A percentile compares a stretch with the other conserved stretches of the same genome.
Conservation (phyloP, 140 eudicot genomes). For the Oenanthe javanica region DNA sequence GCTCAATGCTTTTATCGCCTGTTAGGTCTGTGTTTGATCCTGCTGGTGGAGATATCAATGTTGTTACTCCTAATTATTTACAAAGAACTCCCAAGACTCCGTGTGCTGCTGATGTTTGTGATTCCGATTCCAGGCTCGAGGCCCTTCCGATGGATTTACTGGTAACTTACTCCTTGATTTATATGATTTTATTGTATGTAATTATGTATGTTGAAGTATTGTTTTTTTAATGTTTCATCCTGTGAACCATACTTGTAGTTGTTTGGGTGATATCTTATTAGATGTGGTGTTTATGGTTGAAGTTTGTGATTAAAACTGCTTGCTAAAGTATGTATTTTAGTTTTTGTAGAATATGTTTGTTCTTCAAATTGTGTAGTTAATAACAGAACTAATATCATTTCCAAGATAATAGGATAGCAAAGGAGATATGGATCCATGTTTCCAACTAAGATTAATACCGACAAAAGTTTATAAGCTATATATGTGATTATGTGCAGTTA, state of each 20-base stretch:
- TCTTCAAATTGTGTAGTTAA: background rate
- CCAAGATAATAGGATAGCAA: background rate
- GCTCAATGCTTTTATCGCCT: constrained; percentile 52
- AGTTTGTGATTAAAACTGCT: background rate
- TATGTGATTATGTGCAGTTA: too few relatives aligned
- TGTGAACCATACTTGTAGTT: background rate
- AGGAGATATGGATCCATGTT: background rate
- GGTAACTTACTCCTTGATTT: constrained; percentile 36
- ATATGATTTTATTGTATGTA: too few relatives aligned
- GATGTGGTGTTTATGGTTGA: background rate
- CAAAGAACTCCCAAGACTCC: constrained; percentile 77
- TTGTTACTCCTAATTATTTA: constrained; percentile 34
- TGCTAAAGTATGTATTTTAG: background rate
- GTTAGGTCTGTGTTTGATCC: constrained; percentile 35
- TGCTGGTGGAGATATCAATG: constrained; percentile 26
- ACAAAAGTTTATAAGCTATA: background rate
- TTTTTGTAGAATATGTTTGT: background rate
- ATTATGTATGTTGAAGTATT: background rate
- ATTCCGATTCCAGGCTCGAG: constrained; percentile 80
- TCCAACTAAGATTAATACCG: background rate
- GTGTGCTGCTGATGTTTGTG: constrained; percentile 24
- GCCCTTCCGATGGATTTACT: constrained; percentile 79
- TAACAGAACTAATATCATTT: background rate
- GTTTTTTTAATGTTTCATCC: background rate
- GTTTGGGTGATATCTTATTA: background rate